These are phyloP conservation scores for Mycena venus DNA, from an alignment of 768 basidiomycete genomes.

Conservation along the genomic window DNA sequence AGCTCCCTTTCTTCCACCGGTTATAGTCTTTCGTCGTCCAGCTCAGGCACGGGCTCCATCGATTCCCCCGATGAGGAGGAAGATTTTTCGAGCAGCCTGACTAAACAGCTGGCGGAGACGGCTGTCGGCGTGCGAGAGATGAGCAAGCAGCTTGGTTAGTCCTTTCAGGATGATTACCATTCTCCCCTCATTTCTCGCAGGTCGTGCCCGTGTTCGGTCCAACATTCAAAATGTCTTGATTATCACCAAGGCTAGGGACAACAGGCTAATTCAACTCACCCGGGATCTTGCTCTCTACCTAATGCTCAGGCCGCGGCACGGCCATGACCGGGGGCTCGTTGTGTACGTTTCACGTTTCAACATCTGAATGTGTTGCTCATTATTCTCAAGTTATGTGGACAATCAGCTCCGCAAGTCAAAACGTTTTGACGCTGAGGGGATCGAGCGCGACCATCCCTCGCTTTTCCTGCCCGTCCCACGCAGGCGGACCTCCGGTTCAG, in stretches of 20 bases:
- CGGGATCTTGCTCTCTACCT: slow-evolving; percentile 94
- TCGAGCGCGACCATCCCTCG: slow-evolving; percentile 88
- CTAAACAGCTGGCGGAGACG: slow-evolving; percentile 94
- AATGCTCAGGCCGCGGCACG: slow-evolving; percentile 86
- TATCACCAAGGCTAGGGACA: slow-evolving; percentile 98
- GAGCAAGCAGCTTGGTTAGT: slow-evolving; percentile 96
- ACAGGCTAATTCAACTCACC: slow-evolving; percentile 94
- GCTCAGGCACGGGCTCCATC: slow-evolving; percentile 41
- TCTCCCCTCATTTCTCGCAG: slow-evolving; percentile 55
- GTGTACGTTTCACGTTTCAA: slow-evolving; percentile 66
- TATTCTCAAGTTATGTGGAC: slow-evolving; percentile 86
- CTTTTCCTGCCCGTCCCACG: slow-evolving; percentile 86
- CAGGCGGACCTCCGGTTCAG: slow-evolving; percentile 78
- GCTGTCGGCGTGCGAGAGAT: slow-evolving; percentile 97
- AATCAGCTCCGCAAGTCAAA: slow-evolving; percentile 89
- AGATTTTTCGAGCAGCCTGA: slow-evolving; percentile 82
- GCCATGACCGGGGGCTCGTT: slow-evolving; percentile 80
- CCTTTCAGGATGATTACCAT: slow-evolving; percentile 2
- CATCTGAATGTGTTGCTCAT: slow-evolving; percentile 28
- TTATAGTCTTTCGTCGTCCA: slow-evolving; percentile 34
- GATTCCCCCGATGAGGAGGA: slow-evolving; percentile 68
- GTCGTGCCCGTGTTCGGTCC: slow-evolving; percentile 91
- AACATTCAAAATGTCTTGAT: slow-evolving; percentile 95
- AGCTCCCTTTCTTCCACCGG: slow-evolving; percentile 31
- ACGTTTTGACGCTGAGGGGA: slow-evolving; percentile 94